Evolutionary conservation across 345 rosid species (phyloP).

Genomic region (Syzygium aqueum): DNA sequence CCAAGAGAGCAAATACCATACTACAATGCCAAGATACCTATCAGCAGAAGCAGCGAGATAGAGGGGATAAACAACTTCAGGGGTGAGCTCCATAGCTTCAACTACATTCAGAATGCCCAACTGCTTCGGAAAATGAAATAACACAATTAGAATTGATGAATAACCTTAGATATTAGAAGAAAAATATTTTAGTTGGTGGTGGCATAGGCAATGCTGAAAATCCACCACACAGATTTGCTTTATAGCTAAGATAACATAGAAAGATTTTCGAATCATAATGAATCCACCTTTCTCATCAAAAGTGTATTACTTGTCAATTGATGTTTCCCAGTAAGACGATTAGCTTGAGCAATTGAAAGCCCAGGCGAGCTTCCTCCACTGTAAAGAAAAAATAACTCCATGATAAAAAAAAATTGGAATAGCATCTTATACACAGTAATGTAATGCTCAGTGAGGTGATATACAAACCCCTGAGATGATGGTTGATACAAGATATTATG

Average conservation of each 20-base stretch:
- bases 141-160: not conserved
- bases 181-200: not conserved
- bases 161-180: not conserved
- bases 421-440: not conserved
- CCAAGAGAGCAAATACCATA: not conserved
- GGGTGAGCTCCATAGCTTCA: constrained; percentile 61
- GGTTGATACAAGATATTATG: constrained; percentile 65
- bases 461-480: constrained; percentile 61
- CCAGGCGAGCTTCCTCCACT: constrained; percentile 86
- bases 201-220: not conserved
- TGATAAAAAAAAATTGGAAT: constrained; percentile 9
- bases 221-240: not conserved
- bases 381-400: constrained; percentile 18
- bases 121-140: constrained; percentile 26
- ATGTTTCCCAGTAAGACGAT: constrained; percentile 64
- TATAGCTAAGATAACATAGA: not conserved
- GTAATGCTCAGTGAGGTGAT: not conserved
- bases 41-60: constrained; percentile 73
- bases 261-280: constrained; percentile 4
- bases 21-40: constrained; percentile 26
- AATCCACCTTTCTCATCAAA: constrained; percentile 61
- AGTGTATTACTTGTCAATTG: constrained; percentile 59
- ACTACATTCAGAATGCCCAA: constrained; percentile 83
- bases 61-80: constrained; percentile 74
- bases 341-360: constrained; percentile 74